These are phyloP conservation scores for Phytophthora lateralis DNA, from an alignment of 352 stramenopile genomes.

Conservation along the genomic window DNA sequence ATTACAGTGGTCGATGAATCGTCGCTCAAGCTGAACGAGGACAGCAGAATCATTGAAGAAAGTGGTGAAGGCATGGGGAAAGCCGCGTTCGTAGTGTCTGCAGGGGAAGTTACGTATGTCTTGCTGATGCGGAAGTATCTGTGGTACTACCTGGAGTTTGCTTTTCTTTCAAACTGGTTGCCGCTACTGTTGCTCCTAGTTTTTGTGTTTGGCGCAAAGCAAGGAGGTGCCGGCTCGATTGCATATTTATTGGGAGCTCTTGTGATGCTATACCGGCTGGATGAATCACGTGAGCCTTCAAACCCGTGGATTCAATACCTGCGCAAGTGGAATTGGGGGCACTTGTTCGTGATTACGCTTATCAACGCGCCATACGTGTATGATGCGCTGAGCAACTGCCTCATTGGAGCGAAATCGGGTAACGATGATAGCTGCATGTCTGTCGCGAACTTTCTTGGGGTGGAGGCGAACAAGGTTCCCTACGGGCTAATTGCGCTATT, in stretches of 20 bases:
- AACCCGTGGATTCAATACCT: slow-evolving; percentile 77
- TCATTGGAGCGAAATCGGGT: slow-evolving; percentile 34
- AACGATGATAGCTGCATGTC: slow-evolving; percentile 62
- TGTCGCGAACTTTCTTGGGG: slow-evolving; percentile 67
- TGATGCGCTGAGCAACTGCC: slow-evolving; percentile 53
- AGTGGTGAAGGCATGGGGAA: slow-evolving; percentile 6
- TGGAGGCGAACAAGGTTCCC: slow-evolving; percentile 56
- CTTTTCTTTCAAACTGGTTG: slow-evolving; percentile 68
- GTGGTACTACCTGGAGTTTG: slow-evolving; percentile 77
- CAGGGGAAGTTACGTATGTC: slow-evolving; percentile 56
- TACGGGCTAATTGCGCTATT: slow-evolving; percentile 82
- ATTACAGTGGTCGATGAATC: slow-evolving; percentile 41
- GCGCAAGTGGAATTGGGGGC: slow-evolving; percentile 82
- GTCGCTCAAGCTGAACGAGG: slow-evolving; percentile 13
- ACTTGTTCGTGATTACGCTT: slow-evolving; percentile 82
- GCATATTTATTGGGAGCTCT: slow-evolving; percentile 74
- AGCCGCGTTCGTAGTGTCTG: slow-evolving; percentile 11
- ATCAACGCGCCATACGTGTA: slow-evolving; percentile 71
- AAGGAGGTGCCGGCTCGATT: slow-evolving; percentile 75
- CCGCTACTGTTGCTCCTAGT: slow-evolving; percentile 71
- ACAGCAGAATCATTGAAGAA: slow-evolving; percentile 10
- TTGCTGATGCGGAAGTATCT: slow-evolving; percentile 61
- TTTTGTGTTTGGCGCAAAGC: slow-evolving; percentile 73
- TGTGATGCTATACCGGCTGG: slow-evolving; percentile 80
- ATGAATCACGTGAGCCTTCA: slow-evolving; percentile 61